These are phyloP conservation scores for Aspergillus nidulans DNA, from an alignment of 495 filamentous ascomycete genomes.

Conservation along the genomic window DNA sequence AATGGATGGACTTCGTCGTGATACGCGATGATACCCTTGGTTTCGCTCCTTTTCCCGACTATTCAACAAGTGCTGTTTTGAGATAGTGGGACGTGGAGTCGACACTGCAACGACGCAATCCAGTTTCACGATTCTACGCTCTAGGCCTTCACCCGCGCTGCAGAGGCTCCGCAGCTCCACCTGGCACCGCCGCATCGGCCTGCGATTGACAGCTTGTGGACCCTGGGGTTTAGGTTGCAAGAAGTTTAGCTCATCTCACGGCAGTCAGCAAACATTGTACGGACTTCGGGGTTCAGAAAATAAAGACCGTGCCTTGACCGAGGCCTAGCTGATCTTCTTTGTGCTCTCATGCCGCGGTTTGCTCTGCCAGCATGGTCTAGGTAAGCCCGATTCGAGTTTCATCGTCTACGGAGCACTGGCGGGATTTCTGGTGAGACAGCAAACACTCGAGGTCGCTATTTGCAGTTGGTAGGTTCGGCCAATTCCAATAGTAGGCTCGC, in stretches of 20 bases:
- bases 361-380: neutral
- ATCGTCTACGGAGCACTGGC: neutral
- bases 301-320: neutral
- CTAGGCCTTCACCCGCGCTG: neutral
- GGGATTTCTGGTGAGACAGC: neutral
- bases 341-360: neutral
- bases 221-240: neutral
- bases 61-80: neutral
- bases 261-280: neutral
- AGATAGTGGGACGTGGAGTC: neutral
- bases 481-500: neutral
- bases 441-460: neutral
- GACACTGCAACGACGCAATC: neutral
- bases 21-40: neutral
- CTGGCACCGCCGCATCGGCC: too few species aligned
- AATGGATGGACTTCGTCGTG: neutral
- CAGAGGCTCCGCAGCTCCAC: neutral
- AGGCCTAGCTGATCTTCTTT: neutral
- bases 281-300: neutral
- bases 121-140: slow-evolving; percentile 1
- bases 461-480: neutral
- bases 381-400: neutral
- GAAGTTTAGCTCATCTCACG: neutral
- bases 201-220: slow-evolving; percentile 1
- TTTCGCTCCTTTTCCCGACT: neutral